Conservation (phyloP, 139 green algal species). For the Micractinium sp. region DNA sequence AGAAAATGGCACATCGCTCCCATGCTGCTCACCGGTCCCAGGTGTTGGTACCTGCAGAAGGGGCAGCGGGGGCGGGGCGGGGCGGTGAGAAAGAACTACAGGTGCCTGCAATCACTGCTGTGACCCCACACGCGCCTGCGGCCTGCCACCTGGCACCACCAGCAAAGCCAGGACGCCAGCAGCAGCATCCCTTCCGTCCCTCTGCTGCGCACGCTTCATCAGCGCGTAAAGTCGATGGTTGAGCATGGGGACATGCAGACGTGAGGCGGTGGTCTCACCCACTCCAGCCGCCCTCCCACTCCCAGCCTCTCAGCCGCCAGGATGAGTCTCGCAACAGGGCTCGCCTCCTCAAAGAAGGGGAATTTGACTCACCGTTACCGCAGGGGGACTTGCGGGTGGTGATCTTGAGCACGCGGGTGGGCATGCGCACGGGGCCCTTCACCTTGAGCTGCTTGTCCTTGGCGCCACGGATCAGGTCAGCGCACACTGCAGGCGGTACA, state of each 20-base stretch:
- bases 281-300: not conserved
- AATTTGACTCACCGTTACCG: constrained; percentile 83
- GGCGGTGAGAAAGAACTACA: not conserved
- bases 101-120: not conserved
- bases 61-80: not conserved
- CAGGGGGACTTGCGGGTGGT: constrained; percentile 98
- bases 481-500: constrained; percentile 77
- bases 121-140: too few relatives aligned
- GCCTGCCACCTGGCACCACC: not conserved
- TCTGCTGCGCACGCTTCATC: not conserved
- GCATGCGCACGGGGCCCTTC: constrained; percentile 98
- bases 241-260: too few relatives aligned
- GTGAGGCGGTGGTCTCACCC: too few relatives aligned
- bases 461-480: constrained; percentile 95
- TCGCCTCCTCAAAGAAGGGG: too few relatives aligned
- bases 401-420: constrained; percentile 97
- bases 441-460: constrained; percentile 99
- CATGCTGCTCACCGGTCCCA: constrained; percentile 71
- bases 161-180: too few relatives aligned
- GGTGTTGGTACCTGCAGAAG: constrained; percentile 93
- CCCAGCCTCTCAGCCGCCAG: not conserved
- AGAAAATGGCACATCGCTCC: not conserved
- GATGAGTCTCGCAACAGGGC: too few relatives aligned
- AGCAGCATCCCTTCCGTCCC: not conserved
- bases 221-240: too few relatives aligned